A percentile compares a stretch with the other conserved stretches of the same genome.
Conservation (phyloP, 148 eudicot species). For the Linanthus parryae region DNA sequence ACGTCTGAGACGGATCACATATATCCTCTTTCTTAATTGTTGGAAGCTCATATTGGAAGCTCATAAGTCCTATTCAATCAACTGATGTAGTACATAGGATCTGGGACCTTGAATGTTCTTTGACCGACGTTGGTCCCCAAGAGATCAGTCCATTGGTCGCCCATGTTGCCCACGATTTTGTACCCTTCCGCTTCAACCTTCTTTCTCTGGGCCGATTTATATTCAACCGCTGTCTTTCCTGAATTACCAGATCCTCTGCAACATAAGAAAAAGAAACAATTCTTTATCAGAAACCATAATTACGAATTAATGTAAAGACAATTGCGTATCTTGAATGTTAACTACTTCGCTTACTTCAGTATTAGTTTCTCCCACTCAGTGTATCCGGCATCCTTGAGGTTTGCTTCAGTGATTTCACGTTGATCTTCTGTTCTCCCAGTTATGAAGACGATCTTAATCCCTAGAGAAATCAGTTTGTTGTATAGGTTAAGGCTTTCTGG, state of each 20-base stretch:
- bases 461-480: constrained; percentile 19
- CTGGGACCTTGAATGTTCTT: no score
- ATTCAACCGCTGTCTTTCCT: constrained; percentile 3
- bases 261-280: background rate
- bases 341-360: constrained; percentile 26
- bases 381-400: constrained; percentile 36
- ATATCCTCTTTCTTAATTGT: no score
- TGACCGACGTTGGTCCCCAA: background rate
- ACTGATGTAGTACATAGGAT: background rate
- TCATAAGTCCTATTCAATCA: no score
- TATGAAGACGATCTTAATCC: constrained; percentile 32
- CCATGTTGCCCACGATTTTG: constrained; percentile 11
- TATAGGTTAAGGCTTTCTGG: constrained; percentile 17
- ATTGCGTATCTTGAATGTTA: background rate
- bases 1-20: no score
- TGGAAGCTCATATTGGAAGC: no score
- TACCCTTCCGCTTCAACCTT: constrained; percentile 18
- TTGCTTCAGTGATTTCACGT: constrained; percentile 19
- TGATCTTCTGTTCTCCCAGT: constrained; percentile 23
- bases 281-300: background rate
- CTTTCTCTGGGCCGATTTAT: constrained; percentile 20
- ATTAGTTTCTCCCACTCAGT: constrained; percentile 35
- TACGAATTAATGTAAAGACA: background rate
- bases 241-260: constrained; percentile 1
- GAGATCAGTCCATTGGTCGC: constrained; percentile 3